Base-by-base conservation (phyloP, 2,329 filamentous ascomycete species). In the Podosphaera xanthii region DNA sequence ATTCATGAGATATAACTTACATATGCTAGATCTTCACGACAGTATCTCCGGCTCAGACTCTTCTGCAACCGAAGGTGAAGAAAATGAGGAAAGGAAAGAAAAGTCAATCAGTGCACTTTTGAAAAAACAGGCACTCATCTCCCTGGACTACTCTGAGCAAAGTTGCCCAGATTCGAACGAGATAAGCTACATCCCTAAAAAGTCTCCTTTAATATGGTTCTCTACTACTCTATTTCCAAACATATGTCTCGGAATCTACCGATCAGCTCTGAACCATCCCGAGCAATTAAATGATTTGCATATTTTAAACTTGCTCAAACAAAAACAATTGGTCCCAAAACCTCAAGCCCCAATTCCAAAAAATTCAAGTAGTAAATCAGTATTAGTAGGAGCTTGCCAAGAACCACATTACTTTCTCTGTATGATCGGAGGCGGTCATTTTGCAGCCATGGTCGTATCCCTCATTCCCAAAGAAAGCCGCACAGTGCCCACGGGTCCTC, bases 401-500 rank as follows among this genome's bases (percentile, higher is more conserved):
- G 83, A 84, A 6, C 87, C 89, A 1, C 90, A 97, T 69, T 82
- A 95, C 57, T 97, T 98, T 69, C 78, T 98, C 55, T 97, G 90
- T 71, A 98, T 98, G 92, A 94, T 98, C 57, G 92, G 92, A 33
- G 92, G 92, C 61, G 92, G 92, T 0, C 92, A 98, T 70, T 98
- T 98, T 68, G 92, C 92, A 0, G 92, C 87, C 57, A 97, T 97
- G 90, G 77, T 97, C 9, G 86, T 98, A 9, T 89, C 89, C 0
- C 77, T 97, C 3, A 82, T 87, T 0, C 90, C 92, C 0, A 86
- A 89, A 62, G 75, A 85, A 58, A 79, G 81, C 44, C 91, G 87
- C 68, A 80, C 81, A 58, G 75, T 76, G 2, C 74, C 79, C 10
- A 73, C 77, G 14, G 85, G 86, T 0, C 76, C 84, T 0, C 79